Evolutionary conservation across 495 filamentous ascomycete genomes (phyloP).

Genomic region (Extremus antarcticus): DNA sequence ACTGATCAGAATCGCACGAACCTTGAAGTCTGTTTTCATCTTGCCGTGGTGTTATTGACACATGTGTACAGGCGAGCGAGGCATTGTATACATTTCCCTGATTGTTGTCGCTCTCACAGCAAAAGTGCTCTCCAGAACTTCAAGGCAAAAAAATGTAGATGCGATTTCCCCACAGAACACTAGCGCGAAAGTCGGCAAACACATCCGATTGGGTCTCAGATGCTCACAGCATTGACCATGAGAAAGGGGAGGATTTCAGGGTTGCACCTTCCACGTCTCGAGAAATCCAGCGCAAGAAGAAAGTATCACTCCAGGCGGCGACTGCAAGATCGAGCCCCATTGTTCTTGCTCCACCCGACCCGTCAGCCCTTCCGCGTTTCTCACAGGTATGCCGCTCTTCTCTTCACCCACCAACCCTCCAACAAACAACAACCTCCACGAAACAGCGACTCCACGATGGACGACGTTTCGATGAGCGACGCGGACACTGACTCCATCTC

Average conservation of each 20-base stretch:
- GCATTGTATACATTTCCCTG: neutral
- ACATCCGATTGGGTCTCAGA: neutral
- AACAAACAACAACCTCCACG: neutral
- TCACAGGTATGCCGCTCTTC: neutral
- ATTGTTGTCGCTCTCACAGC: neutral
- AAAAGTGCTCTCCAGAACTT: neutral
- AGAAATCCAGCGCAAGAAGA: neutral
- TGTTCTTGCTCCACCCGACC: neutral
- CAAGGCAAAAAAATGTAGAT: neutral
- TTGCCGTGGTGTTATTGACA: conserved; percentile 21
- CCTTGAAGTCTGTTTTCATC: conserved; percentile 97
- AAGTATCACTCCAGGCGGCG: no score
- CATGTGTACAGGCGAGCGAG: no score
- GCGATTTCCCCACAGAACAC: neutral
- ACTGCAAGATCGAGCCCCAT: no score
- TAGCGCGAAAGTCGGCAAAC: neutral
- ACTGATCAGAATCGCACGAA: conserved; percentile 25
- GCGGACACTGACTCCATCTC: neutral
- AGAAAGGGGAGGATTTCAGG: neutral
- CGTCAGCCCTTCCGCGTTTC: neutral
- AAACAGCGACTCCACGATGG: neutral
- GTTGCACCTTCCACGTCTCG: neutral
- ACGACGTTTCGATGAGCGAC: neutral
- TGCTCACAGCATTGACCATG: neutral
- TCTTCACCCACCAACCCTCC: neutral